Percentiles rank a stretch among this genome's conserved stretches.
These are phyloP conservation scores for Suillus spraguei DNA, from an alignment of 768 basidiomycete genomes.

Conservation along the genomic window DNA sequence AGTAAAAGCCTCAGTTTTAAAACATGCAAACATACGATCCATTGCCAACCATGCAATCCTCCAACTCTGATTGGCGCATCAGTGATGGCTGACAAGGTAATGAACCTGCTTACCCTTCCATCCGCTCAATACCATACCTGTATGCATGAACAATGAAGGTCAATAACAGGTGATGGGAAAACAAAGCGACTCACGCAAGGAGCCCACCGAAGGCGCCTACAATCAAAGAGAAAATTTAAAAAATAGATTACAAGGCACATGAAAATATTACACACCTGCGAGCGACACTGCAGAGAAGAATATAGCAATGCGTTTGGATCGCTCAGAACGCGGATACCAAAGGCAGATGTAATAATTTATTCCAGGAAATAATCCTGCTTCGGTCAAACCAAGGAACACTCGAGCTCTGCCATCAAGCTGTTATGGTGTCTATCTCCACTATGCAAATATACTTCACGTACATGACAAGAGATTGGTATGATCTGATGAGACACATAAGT, in stretches of 20 bases:
- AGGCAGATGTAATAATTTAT: conserved; percentile 50
- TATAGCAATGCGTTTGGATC: conserved; percentile 60
- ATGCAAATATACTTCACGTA: conserved; percentile 22
- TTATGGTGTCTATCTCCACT: background rate
- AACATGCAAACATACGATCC: conserved; percentile 33
- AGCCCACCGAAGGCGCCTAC: conserved; percentile 50
- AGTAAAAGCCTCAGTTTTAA: background rate
- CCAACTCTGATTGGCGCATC: conserved; percentile 15
- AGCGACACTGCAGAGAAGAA: conserved; percentile 66
- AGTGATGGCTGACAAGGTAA: background rate
- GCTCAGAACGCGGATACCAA: conserved; percentile 63
- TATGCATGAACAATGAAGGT: background rate
- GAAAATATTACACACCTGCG: conserved; percentile 36
- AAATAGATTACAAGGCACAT: background rate
- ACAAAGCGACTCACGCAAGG: conserved; percentile 39
- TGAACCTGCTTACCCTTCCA: conserved; percentile 38
- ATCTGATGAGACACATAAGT: conserved; percentile 40
- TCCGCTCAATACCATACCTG: conserved; percentile 38
- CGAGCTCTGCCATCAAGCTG: conserved; percentile 31
- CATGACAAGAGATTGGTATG: conserved; percentile 31
- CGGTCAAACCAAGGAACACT: conserved; percentile 47
- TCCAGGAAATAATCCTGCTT: conserved; percentile 47
- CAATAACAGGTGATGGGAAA: background rate
- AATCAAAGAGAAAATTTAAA: background rate
- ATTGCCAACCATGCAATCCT: conserved; percentile 39